Evolutionary conservation across 768 basidiomycete species (phyloP).

Genomic region (Lentinula sp.): DNA sequence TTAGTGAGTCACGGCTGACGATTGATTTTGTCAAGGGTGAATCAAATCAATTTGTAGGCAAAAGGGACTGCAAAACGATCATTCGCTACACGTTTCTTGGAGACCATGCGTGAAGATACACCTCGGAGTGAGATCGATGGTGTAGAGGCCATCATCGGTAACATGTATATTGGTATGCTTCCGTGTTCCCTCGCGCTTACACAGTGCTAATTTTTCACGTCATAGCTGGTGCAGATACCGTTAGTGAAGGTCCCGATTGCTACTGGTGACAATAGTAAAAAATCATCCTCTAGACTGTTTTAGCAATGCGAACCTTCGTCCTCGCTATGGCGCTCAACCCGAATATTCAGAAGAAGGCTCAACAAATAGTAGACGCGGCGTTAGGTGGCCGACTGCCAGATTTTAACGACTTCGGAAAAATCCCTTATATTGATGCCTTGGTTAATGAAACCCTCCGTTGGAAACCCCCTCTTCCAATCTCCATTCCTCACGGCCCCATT

Average conservation of each 20-base stretch:
- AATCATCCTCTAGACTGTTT: slow-evolving; percentile 5
- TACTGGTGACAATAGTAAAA: neutral
- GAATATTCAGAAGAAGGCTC: slow-evolving; percentile 17
- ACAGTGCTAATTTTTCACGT: neutral
- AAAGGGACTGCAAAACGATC: slow-evolving; percentile 5
- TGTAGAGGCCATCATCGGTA: neutral
- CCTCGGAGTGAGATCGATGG: neutral
- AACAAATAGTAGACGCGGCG: slow-evolving; percentile 18
- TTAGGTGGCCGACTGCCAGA: slow-evolving; percentile 20
- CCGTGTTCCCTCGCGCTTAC: neutral
- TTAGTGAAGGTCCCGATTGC: neutral
- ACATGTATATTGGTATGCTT: slow-evolving; percentile 5
- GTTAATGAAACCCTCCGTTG: slow-evolving; percentile 18
- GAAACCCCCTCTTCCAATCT: slow-evolving; percentile 10
- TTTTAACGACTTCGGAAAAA: slow-evolving; percentile 12
- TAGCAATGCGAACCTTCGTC: slow-evolving; percentile 9
- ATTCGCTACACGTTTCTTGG: slow-evolving; percentile 1
- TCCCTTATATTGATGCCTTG: slow-evolving; percentile 19
- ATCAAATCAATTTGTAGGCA: neutral
- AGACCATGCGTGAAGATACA: neutral
- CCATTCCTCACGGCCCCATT: slow-evolving; percentile 13
- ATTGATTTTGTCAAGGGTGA: neutral
- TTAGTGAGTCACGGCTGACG: slow-evolving; percentile 15
- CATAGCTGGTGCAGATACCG: slow-evolving; percentile 10
- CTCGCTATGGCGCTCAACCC: slow-evolving; percentile 21